Conservation (phyloP, 1,284 basidiomycete species). For the Crepidotus sp. region DNA sequence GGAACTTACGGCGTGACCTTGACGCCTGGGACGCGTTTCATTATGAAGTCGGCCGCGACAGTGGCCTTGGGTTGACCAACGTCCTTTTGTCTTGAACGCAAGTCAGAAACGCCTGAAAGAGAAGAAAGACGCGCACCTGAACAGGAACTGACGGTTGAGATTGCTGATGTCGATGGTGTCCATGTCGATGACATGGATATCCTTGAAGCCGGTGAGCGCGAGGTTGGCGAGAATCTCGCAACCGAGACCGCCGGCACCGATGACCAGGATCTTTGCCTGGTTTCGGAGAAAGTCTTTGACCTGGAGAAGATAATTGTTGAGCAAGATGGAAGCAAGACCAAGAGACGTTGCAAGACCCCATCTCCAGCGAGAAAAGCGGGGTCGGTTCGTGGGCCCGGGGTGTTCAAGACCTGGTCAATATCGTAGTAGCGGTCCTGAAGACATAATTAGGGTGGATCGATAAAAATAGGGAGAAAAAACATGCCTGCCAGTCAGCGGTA, state of each 20-base stretch:
- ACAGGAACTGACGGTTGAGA: slow-evolving; percentile 96
- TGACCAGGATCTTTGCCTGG: slow-evolving; percentile 89
- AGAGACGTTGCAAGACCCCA: slow-evolving; percentile 35
- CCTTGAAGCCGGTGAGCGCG: slow-evolving; percentile 89
- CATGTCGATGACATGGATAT: slow-evolving; percentile 99
- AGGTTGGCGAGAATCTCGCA: slow-evolving; percentile 94
- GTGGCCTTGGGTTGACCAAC: slow-evolving; percentile 93
- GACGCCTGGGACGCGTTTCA: slow-evolving; percentile 89
- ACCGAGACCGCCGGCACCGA: slow-evolving; percentile 91
- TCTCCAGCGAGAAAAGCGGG: slow-evolving; percentile 66
- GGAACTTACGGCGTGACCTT: slow-evolving; percentile 82
- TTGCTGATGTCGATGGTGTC: slow-evolving; percentile 99
- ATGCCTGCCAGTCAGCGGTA: slow-evolving; percentile 17
- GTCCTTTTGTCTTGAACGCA: slow-evolving; percentile 64
- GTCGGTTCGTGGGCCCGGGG: slow-evolving; percentile 75
- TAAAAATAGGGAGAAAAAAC: background rate
- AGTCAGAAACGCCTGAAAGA: background rate
- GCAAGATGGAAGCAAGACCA: slow-evolving; percentile 14
- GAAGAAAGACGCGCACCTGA: slow-evolving; percentile 55
- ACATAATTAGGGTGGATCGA: background rate
- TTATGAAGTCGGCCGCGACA: slow-evolving; percentile 91
- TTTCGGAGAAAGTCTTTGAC: slow-evolving; percentile 83
- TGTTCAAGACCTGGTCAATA: slow-evolving; percentile 75
- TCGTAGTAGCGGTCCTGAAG: slow-evolving; percentile 63
- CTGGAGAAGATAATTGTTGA: slow-evolving; percentile 32